Percentiles rank a stretch among this genome's conserved stretches.
These are phyloP conservation scores for Suillus tomentosus DNA, from an alignment of 768 basidiomycete species.

Conservation along the genomic window DNA sequence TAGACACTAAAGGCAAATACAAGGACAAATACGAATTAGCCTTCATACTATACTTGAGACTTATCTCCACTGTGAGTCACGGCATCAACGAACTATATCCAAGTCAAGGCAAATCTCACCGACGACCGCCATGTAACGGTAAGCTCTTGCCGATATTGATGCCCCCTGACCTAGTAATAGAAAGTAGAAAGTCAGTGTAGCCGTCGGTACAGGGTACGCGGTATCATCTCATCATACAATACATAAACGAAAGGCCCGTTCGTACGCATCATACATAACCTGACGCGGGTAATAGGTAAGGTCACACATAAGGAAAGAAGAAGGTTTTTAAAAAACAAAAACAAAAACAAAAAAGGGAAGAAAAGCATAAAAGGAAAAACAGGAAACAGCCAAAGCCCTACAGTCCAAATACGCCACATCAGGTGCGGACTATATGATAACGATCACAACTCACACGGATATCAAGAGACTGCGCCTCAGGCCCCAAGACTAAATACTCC, in stretches of 20 bases:
- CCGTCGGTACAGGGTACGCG: background rate
- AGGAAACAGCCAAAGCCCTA: background rate
- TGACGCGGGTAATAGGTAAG: background rate
- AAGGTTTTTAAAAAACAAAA: background rate
- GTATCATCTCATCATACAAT: background rate
- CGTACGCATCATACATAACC: background rate
- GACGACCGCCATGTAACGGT: background rate
- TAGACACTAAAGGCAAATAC: background rate
- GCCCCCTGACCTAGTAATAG: conserved; percentile 1
- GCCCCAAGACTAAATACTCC: conserved; percentile 10
- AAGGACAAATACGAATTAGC: background rate
- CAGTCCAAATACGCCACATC: conserved; percentile 6
- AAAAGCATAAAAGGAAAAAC: background rate
- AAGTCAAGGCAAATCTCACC: background rate
- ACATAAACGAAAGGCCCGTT: background rate
- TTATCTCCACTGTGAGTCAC: background rate
- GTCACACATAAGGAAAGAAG: background rate
- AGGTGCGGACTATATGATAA: conserved; percentile 10
- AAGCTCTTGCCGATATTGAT: background rate
- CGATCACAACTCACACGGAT: conserved; percentile 21
- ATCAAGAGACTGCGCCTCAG: conserved; percentile 27
- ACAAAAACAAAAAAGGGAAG: background rate
- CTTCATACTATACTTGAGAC: background rate
- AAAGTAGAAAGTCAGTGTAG: background rate
- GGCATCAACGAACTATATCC: background rate